Evolutionary conservation across 116 monocot species (phyloP), one percentile per base, ranked within the genome.

Genomic region (Trichopus zeylanicus): DNA sequence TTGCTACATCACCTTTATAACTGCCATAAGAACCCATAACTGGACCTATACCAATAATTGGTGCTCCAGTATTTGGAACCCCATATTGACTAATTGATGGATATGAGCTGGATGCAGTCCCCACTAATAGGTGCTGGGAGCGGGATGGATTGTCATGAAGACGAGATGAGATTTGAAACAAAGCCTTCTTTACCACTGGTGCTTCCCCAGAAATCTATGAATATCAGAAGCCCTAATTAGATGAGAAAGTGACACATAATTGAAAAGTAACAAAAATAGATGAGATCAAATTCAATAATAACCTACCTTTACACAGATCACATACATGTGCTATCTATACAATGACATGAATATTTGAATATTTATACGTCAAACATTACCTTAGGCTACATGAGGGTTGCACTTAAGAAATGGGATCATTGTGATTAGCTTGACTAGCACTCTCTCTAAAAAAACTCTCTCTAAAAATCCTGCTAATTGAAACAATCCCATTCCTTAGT

Each of bases 131-230:
- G 48, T 88, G 82, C 66, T 89, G 82, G n/a, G 89, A 86, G 12
- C 85, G 89, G 54, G 97, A 97, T 1, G 97, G 97, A 75, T 91
- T 91, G 24, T 91, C 87, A 73, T 87, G 91, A 27, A 97, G 77
- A 9, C 87, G 84, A 56, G 79, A 70, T 15, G 97, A 84, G 35
- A 91, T 71, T 81, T 77, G 73, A 59, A 74, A 60, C 60, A 97
- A 72, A 57, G 97, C 97, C 64, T 84, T 97, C 70, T 73, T 97
- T 8, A 87, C 97, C 65, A 73, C 68, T 46, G 81, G 24, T 1
- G 79, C 69, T 53, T 97, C 97, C 26, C 97, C 97, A 48, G 79
- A 68, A 28, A 97, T 91, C 97, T 95, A 48, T 34, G 27, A 49
- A 4, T 16, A 56, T 37, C 56, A 55, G 21, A 49, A 49, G 49